Conservation (phyloP, 768 basidiomycete species). For the Russula griseocarnosa region DNA sequence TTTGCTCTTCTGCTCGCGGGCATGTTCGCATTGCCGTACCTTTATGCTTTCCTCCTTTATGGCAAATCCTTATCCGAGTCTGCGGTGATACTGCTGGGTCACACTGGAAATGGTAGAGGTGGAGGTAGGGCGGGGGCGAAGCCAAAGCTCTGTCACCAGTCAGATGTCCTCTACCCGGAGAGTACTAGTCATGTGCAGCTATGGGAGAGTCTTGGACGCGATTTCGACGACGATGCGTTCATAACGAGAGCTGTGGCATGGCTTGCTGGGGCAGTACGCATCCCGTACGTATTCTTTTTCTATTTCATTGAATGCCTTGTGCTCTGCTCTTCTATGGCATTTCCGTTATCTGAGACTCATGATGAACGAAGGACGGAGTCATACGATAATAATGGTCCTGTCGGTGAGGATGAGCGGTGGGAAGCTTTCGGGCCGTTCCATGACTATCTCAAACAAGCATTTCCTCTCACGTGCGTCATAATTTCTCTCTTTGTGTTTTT, state of each 20-base stretch:
- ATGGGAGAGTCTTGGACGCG: conserved; percentile 34
- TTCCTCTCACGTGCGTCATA: conserved; percentile 55
- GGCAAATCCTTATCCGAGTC: background rate
- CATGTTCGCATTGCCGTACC: background rate
- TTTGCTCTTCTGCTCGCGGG: background rate
- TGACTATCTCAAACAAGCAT: conserved; percentile 46
- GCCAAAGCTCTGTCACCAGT: conserved; percentile 30
- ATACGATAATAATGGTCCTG: conserved; percentile 46
- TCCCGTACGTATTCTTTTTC: conserved; percentile 37
- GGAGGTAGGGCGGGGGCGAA: too few relatives aligned
- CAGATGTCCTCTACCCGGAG: conserved; percentile 33
- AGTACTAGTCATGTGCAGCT: conserved; percentile 31
- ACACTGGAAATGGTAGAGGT: too few relatives aligned
- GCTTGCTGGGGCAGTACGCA: conserved; percentile 40
- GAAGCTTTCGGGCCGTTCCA: conserved; percentile 40
- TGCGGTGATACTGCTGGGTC: background rate
- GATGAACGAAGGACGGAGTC: conserved; percentile 45
- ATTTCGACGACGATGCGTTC: conserved; percentile 37
- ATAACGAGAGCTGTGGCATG: conserved; percentile 37
- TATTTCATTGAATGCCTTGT: too few relatives aligned
- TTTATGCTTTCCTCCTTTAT: background rate
- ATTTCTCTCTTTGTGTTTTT: background rate
- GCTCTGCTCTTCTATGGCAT: too few relatives aligned
- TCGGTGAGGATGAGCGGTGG: conserved; percentile 51
- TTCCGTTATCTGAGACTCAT: background rate